Conservation (phyloP, 352 stramenopile species). For the Halophytophthora polymorphica region DNA sequence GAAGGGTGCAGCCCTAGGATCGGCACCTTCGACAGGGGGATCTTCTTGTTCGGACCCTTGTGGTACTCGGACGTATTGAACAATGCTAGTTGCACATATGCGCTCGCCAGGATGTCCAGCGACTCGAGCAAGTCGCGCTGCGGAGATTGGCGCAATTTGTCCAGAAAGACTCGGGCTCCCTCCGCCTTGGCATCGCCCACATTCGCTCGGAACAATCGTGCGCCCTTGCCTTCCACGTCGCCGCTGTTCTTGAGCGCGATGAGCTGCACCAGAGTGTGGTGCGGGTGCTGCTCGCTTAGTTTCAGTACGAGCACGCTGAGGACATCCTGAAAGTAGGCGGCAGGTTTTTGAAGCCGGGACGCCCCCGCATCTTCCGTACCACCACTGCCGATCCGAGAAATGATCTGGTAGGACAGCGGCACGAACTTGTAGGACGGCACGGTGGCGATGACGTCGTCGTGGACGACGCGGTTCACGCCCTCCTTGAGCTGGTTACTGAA, state of each 20-base stretch:
- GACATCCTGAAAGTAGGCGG: constrained; percentile 73
- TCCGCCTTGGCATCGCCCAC: constrained; percentile 77
- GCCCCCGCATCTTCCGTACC: constrained; percentile 5
- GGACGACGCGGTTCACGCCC: constrained; percentile 83
- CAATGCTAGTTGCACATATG: constrained; percentile 79
- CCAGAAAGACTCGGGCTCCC: constrained; percentile 54
- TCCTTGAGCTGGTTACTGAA: constrained; percentile 86
- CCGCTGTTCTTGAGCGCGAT: constrained; percentile 94
- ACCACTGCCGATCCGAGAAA: constrained; percentile 89
- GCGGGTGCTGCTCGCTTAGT: constrained; percentile 94
- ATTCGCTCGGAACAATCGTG: constrained; percentile 73
- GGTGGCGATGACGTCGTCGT: constrained; percentile 62
- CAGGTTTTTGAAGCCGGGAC: not conserved
- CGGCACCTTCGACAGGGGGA: constrained; percentile 56
- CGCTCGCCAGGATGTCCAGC: constrained; percentile 66
- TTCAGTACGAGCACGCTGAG: constrained; percentile 89
- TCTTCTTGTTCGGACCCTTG: constrained; percentile 60
- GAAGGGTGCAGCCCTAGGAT: constrained; percentile 34
- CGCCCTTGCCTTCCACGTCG: constrained; percentile 81
- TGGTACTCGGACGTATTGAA: constrained; percentile 81
- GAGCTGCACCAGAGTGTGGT: constrained; percentile 95
- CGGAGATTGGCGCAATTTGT: constrained; percentile 48
- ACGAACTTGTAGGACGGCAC: constrained; percentile 97
- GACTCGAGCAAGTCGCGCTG: constrained; percentile 66
- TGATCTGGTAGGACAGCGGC: constrained; percentile 97